Conservation (phyloP, 2,329 filamentous ascomycete species). For the Pyrenophora tritici-repentis region DNA sequence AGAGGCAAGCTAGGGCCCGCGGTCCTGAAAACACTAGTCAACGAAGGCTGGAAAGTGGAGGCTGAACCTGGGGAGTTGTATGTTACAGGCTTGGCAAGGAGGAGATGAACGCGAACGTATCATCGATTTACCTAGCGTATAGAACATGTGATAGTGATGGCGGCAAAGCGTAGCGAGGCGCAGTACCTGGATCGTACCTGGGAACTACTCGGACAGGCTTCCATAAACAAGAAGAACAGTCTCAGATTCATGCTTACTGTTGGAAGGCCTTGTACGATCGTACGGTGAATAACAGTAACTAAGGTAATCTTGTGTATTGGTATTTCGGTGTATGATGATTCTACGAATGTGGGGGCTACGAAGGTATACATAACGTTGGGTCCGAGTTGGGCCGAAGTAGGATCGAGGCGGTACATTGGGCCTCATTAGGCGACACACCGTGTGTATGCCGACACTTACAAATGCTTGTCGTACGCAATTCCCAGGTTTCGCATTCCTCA, state of each 20-base stretch:
- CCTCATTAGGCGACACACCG: too few species aligned
- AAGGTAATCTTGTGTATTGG: too few species aligned
- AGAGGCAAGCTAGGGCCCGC: slow-evolving; percentile 76
- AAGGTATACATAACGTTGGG: too few species aligned
- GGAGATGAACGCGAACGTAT: slow-evolving; percentile 18
- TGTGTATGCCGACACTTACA: not conserved
- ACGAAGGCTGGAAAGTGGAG: slow-evolving; percentile 83
- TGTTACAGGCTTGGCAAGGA: slow-evolving; percentile 63
- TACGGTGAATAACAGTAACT: too few species aligned
- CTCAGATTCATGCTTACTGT: too few species aligned
- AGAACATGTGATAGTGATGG: not conserved
- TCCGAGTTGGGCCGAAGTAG: too few species aligned
- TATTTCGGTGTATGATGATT: too few species aligned
- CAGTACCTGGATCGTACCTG: not conserved
- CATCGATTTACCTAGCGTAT: not conserved
- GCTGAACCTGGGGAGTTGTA: slow-evolving; percentile 71
- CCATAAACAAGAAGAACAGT: not conserved
- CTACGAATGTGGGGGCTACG: too few species aligned
- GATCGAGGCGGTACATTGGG: too few species aligned
- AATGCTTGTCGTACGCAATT: not conserved
- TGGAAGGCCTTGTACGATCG: too few species aligned
- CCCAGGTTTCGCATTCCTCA: not conserved
- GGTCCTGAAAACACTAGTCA: slow-evolving; percentile 74
- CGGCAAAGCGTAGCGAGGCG: not conserved
- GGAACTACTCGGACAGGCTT: not conserved